Base-by-base conservation (phyloP, 805 yeast genomes). In the Alloascoidea hylecoeti region DNA sequence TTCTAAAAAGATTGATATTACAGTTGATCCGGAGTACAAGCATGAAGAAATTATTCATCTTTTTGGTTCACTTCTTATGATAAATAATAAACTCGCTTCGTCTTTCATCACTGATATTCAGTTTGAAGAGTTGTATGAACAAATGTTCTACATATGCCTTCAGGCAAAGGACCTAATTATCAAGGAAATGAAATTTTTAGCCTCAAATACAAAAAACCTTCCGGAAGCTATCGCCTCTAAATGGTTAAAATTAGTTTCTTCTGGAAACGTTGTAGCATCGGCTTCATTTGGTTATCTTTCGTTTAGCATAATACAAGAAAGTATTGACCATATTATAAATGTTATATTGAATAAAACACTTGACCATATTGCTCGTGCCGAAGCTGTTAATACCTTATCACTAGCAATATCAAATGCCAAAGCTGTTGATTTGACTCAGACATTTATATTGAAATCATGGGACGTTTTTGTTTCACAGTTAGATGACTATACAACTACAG, bases 401-500 rank as follows among this genome's bases (percentile, higher is more conserved):
- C n/a, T 9, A n/a, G 13, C n/a, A n/a, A 9, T 23, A 9, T 23
- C 30, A 33, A 44, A 46, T 33, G 44, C 47, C 5, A 41, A 49
- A 2, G 41, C 51, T 33, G 39, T 43, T 17, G 48, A 48, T 3
- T 37, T 39, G 14, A 40, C 44, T 0, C 42, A 49, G 1, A 48
- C 39, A 15, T 12, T 4, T 3, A n/a, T n/a, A n/a, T n/a, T n/a
- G n/a, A 15, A n/a, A 28, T 42, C 17, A 28, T 43, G 36, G 13
- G 36, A 2, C 14, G 32, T 39, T 2, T 35, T 65, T 3, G 34
- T 67, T 1, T 45, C 43, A 1, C 68, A 72, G 23, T 54, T 89
- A 12, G 77, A 78, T 43, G 96, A 88, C 48, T 85, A 86, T 52
- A 72, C 94, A 0, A 58, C 70, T 2, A 81, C 89, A 0, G 72